These are phyloP conservation scores for Dacryopinax spathularia DNA, from an alignment of 768 basidiomycete genomes.

Conservation along the genomic window DNA sequence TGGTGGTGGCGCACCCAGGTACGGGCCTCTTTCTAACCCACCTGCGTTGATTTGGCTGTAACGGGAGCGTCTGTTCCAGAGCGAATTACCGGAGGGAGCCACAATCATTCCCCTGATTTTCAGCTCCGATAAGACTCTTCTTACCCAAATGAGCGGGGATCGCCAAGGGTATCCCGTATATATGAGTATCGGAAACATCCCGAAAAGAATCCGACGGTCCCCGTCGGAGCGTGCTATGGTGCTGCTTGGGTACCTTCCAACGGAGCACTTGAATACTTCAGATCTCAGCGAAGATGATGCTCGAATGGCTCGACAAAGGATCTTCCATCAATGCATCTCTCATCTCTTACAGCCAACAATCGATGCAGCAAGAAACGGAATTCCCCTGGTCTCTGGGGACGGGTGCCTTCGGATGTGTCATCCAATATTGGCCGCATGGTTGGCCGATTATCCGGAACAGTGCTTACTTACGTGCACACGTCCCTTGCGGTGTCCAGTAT, in stretches of 20 bases:
- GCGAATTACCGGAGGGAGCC: too few species aligned
- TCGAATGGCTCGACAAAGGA: slow-evolving; percentile 12
- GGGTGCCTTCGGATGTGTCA: slow-evolving; percentile 2
- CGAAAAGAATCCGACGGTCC: slow-evolving; percentile 27
- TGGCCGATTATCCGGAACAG: slow-evolving; percentile 10
- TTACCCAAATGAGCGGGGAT: too few species aligned
- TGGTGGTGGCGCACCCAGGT: too few species aligned
- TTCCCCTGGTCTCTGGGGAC: neutral
- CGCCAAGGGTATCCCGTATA: slow-evolving; percentile 40
- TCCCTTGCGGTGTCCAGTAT: neutral
- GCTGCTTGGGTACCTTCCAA: slow-evolving; percentile 30
- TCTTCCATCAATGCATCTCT: slow-evolving; percentile 30
- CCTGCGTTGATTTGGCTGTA: too few species aligned
- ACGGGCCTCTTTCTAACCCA: too few species aligned
- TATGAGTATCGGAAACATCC: slow-evolving; percentile 31
- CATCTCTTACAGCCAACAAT: slow-evolving; percentile 17
- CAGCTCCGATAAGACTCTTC: too few species aligned
- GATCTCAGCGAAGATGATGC: slow-evolving; percentile 37
- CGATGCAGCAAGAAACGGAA: neutral
- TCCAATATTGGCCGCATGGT: slow-evolving; percentile 6
- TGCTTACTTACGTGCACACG: neutral
- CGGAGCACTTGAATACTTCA: slow-evolving; percentile 22
- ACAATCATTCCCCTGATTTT: too few species aligned
- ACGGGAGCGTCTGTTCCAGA: too few species aligned
- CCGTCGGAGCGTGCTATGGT: slow-evolving; percentile 26